Conservation (phyloP, 805 yeast genomes). For the Starmerella bombi region DNA sequence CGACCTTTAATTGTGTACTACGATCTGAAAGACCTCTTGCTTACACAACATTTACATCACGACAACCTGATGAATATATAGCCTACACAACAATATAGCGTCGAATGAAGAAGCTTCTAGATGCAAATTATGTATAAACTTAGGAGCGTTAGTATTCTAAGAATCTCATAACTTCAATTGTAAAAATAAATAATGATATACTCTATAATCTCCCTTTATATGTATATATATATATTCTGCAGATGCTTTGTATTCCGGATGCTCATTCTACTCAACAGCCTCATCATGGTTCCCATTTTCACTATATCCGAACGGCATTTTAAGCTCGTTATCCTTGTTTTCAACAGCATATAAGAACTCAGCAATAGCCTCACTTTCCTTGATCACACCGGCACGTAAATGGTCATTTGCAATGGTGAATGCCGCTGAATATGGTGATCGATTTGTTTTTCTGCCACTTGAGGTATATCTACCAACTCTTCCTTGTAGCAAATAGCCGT, state of each 20-base stretch:
- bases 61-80: too few species aligned
- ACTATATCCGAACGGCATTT: conserved; percentile 18
- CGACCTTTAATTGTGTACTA: conserved; percentile 1
- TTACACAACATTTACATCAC: too few species aligned
- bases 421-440: conserved; percentile 47
- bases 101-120: too few species aligned
- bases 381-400: conserved; percentile 43
- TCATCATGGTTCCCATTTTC: too few species aligned
- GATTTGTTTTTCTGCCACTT: conserved; percentile 28
- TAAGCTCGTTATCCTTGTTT: conserved; percentile 41
- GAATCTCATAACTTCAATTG: too few species aligned
- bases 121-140: too few species aligned
- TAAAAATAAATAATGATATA: too few species aligned
- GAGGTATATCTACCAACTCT: conserved; percentile 61
- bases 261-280: too few species aligned
- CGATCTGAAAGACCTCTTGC: too few species aligned
- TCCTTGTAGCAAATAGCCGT: conserved; percentile 58
- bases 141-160: too few species aligned
- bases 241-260: not conserved
- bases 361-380: conserved; percentile 78
- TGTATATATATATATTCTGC: not conserved
- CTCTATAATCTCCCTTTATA: not conserved
- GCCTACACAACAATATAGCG: too few species aligned
- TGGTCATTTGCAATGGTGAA: conserved; percentile 55
- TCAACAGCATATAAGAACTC: conserved; percentile 77